Evolutionary conservation across 1,139 yeast genomes (phyloP).

Genomic region (Entelexis sorbosivorans): DNA sequence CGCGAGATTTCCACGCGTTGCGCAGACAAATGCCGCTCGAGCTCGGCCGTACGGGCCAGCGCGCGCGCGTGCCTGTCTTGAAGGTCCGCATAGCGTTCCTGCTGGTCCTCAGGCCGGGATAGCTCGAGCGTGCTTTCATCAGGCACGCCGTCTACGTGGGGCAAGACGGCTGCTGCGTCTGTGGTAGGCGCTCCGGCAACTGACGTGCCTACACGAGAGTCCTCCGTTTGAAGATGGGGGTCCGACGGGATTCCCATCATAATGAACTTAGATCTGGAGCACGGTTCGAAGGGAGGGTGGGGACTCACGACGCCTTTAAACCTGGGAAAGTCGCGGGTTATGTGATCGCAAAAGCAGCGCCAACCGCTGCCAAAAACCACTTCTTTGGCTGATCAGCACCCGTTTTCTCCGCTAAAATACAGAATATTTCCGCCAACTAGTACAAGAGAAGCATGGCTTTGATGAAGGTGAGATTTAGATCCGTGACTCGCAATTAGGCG

Average conservation of each 20-base stretch:
- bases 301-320: background rate
- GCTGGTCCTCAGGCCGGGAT: background rate
- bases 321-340: background rate
- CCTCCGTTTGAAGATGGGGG: background rate
- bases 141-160: background rate
- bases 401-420: background rate
- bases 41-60: background rate
- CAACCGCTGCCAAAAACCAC: background rate
- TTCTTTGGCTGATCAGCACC: background rate
- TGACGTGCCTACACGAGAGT: background rate
- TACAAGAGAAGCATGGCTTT: too few relatives aligned
- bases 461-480: too few relatives aligned
- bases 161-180: too few relatives aligned
- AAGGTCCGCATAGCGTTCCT: background rate
- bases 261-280: background rate
- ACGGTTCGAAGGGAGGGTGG: background rate
- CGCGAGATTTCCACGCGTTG: background rate
- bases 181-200: too few relatives aligned
- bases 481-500: too few relatives aligned
- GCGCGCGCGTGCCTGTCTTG: background rate
- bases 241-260: background rate
- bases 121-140: background rate
- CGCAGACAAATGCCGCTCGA: background rate
- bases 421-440: too few relatives aligned
- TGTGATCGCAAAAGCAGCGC: background rate